Base-by-base conservation (phyloP, 2,329 filamentous ascomycete genomes). In the Pseudopyricularia javanii region DNA sequence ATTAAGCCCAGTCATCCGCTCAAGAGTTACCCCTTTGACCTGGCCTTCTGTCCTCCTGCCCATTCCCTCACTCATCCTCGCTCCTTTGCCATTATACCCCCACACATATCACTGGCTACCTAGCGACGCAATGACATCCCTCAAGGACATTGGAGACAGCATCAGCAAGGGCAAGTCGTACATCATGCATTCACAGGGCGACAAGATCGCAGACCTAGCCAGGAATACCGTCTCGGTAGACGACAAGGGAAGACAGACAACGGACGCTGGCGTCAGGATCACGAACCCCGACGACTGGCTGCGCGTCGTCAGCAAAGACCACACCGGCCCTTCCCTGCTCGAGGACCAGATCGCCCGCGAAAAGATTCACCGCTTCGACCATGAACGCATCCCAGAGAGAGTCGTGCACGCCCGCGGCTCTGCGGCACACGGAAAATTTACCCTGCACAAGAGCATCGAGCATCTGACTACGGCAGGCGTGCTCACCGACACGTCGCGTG, bases 201-300 rank as follows among this genome's bases (percentile, higher is more conserved):
- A 73, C 57, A 89, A 90, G 72, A 61, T 78, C 26, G 72, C 74
- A 15, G 82, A 90, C 60, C 71, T 91, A 49, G 65, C 72, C 26
- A 67, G 68, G 40, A 70, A 82, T 56, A 85, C 71, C 3, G 76
- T 80, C 53, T 74, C 88, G 62, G 73, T 80, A 2, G 69, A 76
- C 47, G 67, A 76, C 50, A 74, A 79, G 35, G 72, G 75, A 32
- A 74, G 78, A 37, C 79, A 90, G 58, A 91, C 88, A 0, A 85
- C 83, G 49, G 88, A 95, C 61, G 88, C 77, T 68, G 89, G 89
- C 22, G 80, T 85, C 28, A 88, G 84, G 66, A 77, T 89, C 61
- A 70, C 72, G 43, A 85, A 85, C 60, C 83, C 84, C 1, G 89
- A 95, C 61, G 77, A 90, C 63, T 93, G 87, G 88, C 71, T 94